phyloP scores from a whole-genome alignment of 1,284 basidiomycete species.

The Inonotus obliquus region DNA sequence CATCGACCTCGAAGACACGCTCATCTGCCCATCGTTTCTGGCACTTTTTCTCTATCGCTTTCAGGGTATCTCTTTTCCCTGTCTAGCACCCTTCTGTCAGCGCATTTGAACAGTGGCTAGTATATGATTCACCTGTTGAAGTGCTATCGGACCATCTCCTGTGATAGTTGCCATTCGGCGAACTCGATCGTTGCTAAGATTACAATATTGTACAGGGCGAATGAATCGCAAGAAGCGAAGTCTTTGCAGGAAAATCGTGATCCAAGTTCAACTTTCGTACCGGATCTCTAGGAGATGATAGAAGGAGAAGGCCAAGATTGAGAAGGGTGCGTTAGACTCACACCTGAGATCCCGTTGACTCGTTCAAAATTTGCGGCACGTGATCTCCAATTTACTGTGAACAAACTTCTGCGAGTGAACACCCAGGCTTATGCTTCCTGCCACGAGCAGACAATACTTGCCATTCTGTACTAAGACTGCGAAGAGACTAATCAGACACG shows the following conservation, averaged over 20 bases:
- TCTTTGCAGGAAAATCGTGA: slow-evolving; percentile 5
- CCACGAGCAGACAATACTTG: background rate
- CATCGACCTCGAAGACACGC: slow-evolving; percentile 78
- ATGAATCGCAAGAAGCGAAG: slow-evolving; percentile 11
- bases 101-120: background rate
- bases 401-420: background rate
- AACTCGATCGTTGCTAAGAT: background rate
- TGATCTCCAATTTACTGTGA: background rate
- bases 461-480: background rate
- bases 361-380: slow-evolving; percentile 2
- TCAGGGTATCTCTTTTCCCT: slow-evolving; percentile 87
- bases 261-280: background rate
- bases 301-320: background rate
- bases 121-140: slow-evolving; percentile 32
- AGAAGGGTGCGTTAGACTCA: background rate
- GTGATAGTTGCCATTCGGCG: slow-evolving; percentile 11
- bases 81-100: slow-evolving; percentile 51
- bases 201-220: slow-evolving; percentile 13
- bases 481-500: slow-evolving; percentile 4
- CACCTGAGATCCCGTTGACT: background rate
- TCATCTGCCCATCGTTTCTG: slow-evolving; percentile 77
- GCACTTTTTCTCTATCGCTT: slow-evolving; percentile 78
- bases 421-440: background rate
- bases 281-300: background rate
- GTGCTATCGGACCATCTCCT: slow-evolving; percentile 16